Conservation (phyloP, 495 filamentous ascomycete species). For the Aspergillus ostianus region DNA sequence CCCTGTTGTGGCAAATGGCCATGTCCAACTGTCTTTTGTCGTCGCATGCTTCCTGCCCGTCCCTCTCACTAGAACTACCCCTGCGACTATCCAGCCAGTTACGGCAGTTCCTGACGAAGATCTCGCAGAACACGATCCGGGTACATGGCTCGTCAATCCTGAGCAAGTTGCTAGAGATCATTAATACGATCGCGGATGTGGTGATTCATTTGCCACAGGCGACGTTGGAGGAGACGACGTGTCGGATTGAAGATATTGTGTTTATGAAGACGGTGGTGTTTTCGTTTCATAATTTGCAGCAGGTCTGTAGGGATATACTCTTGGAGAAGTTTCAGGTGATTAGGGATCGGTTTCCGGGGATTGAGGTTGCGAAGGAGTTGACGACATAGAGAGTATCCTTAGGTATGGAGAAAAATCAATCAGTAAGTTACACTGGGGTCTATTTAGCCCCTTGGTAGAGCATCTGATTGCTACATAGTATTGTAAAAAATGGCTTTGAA, state of each 20-base stretch:
- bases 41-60: constrained; percentile 33
- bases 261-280: constrained; percentile 29
- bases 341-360: constrained; percentile 20
- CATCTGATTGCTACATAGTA: too few species aligned
- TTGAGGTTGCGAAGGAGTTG: constrained; percentile 8
- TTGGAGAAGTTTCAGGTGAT: constrained; percentile 30
- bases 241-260: constrained; percentile 30
- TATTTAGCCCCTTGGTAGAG: too few species aligned
- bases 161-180: constrained; percentile 57
- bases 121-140: constrained; percentile 46
- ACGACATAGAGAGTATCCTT: not conserved
- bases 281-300: constrained; percentile 27
- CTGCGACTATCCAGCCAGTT: constrained; percentile 50
- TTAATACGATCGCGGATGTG: constrained; percentile 55
- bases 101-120: constrained; percentile 40
- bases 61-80: constrained; percentile 51
- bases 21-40: constrained; percentile 49
- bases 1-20: constrained; percentile 52
- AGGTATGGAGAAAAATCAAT: too few species aligned
- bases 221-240: constrained; percentile 25
- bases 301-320: constrained; percentile 21
- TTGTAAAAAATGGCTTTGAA: too few species aligned
- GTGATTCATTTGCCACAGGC: constrained; percentile 32
- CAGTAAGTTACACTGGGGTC: too few species aligned
- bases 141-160: constrained; percentile 57